Percentiles rank a stretch among this genome's conserved stretches.
Evolutionary conservation across 768 basidiomycete species (phyloP).

Genomic region (Leccinum subgranulosum): DNA sequence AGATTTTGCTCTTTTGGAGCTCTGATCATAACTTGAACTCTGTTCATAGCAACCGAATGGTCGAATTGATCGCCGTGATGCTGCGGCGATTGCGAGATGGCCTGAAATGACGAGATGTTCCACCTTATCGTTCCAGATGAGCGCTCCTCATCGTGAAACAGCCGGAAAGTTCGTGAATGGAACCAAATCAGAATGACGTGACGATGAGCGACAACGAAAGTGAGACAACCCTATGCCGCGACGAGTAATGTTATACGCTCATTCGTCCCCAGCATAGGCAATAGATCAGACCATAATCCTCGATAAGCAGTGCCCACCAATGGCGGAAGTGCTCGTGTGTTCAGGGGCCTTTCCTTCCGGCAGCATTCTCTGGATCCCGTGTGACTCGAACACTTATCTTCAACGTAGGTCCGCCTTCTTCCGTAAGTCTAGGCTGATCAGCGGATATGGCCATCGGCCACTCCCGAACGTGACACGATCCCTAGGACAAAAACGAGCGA

Average conservation of each 20-base stretch:
- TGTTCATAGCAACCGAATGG: constrained; percentile 1
- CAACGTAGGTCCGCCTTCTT: background rate
- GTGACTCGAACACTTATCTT: constrained; percentile 11
- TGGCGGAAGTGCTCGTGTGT: constrained; percentile 20
- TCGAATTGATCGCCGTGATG: constrained; percentile 11
- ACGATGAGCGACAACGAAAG: background rate
- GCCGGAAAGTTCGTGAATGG: background rate
- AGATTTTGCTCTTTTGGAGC: constrained; percentile 11
- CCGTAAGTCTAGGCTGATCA: background rate
- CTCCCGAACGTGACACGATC: background rate
- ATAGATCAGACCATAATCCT: constrained; percentile 2
- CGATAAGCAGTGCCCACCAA: constrained; percentile 19
- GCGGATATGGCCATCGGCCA: constrained; percentile 22
- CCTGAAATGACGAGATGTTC: background rate
- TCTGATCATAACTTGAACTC: background rate
- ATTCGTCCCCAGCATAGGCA: background rate
- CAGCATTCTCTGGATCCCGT: constrained; percentile 6
- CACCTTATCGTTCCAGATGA: constrained; percentile 22
- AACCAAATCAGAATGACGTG: background rate
- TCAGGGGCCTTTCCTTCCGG: constrained; percentile 13
- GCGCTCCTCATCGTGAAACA: constrained; percentile 15
- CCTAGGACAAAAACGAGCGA: background rate
- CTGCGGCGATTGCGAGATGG: constrained; percentile 13
- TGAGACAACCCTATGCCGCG: background rate
- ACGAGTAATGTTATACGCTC: background rate